Base-by-base conservation (phyloP, 2,329 filamentous ascomycete species). In the Aspergillus proliferans region DNA sequence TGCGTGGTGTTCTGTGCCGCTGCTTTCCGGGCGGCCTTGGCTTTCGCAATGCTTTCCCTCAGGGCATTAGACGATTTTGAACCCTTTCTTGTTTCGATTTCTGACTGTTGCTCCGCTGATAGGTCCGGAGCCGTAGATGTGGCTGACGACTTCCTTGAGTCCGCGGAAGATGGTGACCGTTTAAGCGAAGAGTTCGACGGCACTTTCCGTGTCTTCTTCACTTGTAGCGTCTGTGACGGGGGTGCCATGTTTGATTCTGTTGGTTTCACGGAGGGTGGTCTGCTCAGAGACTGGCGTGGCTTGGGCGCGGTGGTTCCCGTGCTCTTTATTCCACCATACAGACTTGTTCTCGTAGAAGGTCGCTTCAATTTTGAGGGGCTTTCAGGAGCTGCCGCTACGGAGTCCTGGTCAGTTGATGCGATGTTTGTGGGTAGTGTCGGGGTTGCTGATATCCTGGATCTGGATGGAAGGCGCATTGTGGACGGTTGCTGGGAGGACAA, bases 11-110 rank as follows among this genome's bases (percentile, higher is more conserved):
- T 70, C 48, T 62, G 61, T 46, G 54, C 63, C 4, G 67, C 66
- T 9, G 80, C 83, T 53, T 83, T 80, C 49, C 82, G 86, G 2
- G 89, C 87, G 2, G 90, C 90, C 64, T 92, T 95, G 1, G 93
- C 92, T 59, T 91, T 92, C 34, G 91, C 89, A 54, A 97, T 96
- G 47, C 93, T 91, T 46, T 96, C 89, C 30, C 93, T 83, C 12
- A 98, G 72, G 0, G 90, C 85, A 14, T 80, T 76, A 0, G 92
- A 96, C 0, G 90, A 90, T 59, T 87, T 93, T 5, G 74, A 70
- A 1, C 67, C 67, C 50, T 74, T 79, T 33, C 68, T 65, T 12
- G 68, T 61, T 49, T 73, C 70, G 19, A 46, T 46, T 41, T 65
- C 63, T 3, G 58, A 46, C 18, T 63, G 58, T 24, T 62, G 54